Base-by-base conservation (phyloP, 352 stramenopile genomes). In the Globisporangium canariense region DNA sequence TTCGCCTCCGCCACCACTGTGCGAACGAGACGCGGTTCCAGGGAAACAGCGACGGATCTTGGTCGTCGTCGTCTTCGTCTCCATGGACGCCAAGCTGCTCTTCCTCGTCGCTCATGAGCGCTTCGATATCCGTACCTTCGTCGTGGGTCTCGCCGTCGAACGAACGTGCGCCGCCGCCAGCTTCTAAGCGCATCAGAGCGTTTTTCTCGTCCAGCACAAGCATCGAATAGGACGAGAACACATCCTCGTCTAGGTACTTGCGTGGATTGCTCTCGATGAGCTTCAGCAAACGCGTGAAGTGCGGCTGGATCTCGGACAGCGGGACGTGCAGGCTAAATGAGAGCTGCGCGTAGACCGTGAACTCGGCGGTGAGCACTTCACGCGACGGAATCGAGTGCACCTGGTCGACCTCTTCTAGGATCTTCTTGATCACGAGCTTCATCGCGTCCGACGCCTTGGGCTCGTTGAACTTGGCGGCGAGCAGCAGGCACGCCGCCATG, bases 401-500 rank as follows among this genome's bases (percentile, higher is more conserved):
- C 36, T 76, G 69, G 60, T 96, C 87, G 45, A 96, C 91, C 60
- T 94, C 85, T 11, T 77, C 77, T 34, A 96, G 58, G 10, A 96
- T 79, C 67, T 87, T 68, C 55, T 83, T 81, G 64, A 91, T 81
- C 34, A 78, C 77, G 2, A 55, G 64, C 62, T 89, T 86, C 70
- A 89, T 85, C 32, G 77, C 74, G 22, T 88, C 78, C 7, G 79
- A 90, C 3, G 81, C 67, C 51, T 87, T 85, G 0, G 87, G 87
- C 45, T 96, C 88, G 46, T 94, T 96, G 69, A 96, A 96, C 64
- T 99, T 99, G 43, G 91, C 87, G 1, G 97, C 94, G 16, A 99
- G 78, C 18, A 99, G 69, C 28, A 99, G 79, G 60, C 95, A 99
- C 32, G 96, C 92, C 2, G 96, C 91, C 89, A 99, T 98, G 60